Base-by-base conservation (phyloP, 768 basidiomycete genomes). In the Pleurotus citrinopileatus region DNA sequence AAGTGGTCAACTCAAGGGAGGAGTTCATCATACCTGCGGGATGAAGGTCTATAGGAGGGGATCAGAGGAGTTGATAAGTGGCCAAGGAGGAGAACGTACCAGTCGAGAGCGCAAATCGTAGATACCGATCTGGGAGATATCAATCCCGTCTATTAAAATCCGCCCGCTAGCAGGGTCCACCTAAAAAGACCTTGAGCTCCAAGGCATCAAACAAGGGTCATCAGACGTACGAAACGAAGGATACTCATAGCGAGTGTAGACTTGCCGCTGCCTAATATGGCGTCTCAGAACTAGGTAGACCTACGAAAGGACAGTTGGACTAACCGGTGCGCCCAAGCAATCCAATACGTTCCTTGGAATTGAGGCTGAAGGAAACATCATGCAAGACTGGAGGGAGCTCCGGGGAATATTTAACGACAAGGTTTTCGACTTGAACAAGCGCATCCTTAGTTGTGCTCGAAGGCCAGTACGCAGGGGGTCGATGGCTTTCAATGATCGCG, bases 401-500 rank as follows among this genome's bases (percentile, higher is more conserved):
- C 0, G 90, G 87, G 0, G 90, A 82, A 66, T 95, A 95, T 67
- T 85, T 90, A 65, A 95, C 73, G 15, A 81, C 82, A 23, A 96
- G 72, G 57, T 94, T 80, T 59, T 94, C 85, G 0, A 91, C 89
- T 1, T 70, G 68, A 26, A 97, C 62, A 22, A 95, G 72, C 3
- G 75, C 64, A 25, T 83, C 74, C 6, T 79, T 72, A 45, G 76
- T 79, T 15, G 84, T 74, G 55, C 78, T 83, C 0, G 92, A 92
- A 0, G 94, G 94, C 94, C 94, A 97, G 63, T 94, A 94, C 0
- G 94, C 94, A 0, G 94, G 94, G 1, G 86, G 87, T 5, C 90
- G 81, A 53, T 79, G 80, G 0, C 79, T 78, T 59, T 92, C 86
- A 45, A 94, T 86, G 55, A 87, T 63, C 0, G 85, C 76, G 2